Base-by-base conservation (phyloP, 129 eudicot genomes). In the Kitagawia praeruptora region DNA sequence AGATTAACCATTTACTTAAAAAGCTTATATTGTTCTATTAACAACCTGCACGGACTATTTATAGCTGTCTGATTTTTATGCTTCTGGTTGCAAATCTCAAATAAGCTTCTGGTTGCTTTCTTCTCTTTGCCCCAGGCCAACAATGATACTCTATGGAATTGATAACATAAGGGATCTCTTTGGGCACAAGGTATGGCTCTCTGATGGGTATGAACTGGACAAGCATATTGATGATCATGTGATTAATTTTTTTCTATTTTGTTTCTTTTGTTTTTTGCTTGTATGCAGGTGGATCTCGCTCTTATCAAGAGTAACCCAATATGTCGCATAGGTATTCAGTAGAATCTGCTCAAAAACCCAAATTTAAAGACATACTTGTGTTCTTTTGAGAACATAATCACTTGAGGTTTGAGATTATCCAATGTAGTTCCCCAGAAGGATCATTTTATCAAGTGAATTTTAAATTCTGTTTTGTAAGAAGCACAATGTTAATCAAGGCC, bases 101-200 rank as follows among this genome's bases (percentile, higher is more conserved):
- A n/a, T 61, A 8, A 25, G 14, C 69, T 25, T 58, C 28, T 56
- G 64, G 28, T 58, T 58, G 31, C 66, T 58, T 8, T 58, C 49
- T n/a, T n/a, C 37, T 25, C 14, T n/a, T 8, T n/a, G 28, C 69
- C 28, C 28, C 34, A 61, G 69, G 69, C 69, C 69, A 61, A 61
- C 80, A 34, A 95, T 95, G 99, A 95, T 95, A 37, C 89, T 95
- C 16, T 92, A 95, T 73, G 97, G 97, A 78, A 85, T 88, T n/a
- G 96, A 95, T 74, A 95, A 95, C 85, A 95, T 95, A 80, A 81
- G 99, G 82, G 96, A 95, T 87, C 97, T 95, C 85, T 92, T 95
- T 19, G 99, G 99, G 27, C 97, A 89, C 91, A 95, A 95, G 96
- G 99, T 95, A 81, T 72, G 61, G 63, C 28, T 39, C 48, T 23